Base-by-base conservation (phyloP, 2,329 filamentous ascomycete genomes). In the Mariannaea elegans region DNA sequence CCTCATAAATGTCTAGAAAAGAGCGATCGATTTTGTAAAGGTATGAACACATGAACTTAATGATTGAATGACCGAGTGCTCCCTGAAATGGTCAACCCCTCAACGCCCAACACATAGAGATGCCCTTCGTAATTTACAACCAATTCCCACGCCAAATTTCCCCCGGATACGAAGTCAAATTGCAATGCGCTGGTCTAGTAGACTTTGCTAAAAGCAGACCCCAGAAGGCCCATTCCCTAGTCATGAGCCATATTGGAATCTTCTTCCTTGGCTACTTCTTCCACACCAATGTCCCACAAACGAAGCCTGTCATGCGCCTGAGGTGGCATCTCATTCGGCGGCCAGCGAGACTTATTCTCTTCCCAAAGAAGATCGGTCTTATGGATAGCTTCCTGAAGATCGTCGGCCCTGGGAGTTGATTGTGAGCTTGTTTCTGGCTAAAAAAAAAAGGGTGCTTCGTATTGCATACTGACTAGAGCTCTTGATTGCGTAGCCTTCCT, bases 401-500 rank as follows among this genome's bases (percentile, higher is more conserved):
- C 72, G 12, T 65, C 53, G 36, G 65, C 42, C 32, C 76, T 78
- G 41, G 18, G 29, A 34, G 12, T 21, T 6, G 0, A 3, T 2
- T 36, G 34, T 66, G 4, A 63, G 48, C n/a, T 19, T 13, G 14
- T 16, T 12, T 9, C 39, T 23, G 3, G 21, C 24, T 6, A 10
- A 19, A 19, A 13, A 19, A 19, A 21, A 6, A 41, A 3, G 38
- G 21, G 13, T 14, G 19, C 4, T 27, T 42, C 12, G 32, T n/a
- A 36, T 14, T 12, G 73, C 84, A 55, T 82, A 93, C 90, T 84
- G 81, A 39, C 92, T 78, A 52, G 82, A 80, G 10, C 90, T 91
- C 68, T 89, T 84, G n/a, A 94, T 82, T 3, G 92, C 87, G 76
- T 96, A 97, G 21, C 90, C 89, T 66, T 92, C 86, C 21, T 82